Evolutionary conservation across 2,329 filamentous ascomycete genomes (phyloP).

Genomic region (Fusarium tupiense): DNA sequence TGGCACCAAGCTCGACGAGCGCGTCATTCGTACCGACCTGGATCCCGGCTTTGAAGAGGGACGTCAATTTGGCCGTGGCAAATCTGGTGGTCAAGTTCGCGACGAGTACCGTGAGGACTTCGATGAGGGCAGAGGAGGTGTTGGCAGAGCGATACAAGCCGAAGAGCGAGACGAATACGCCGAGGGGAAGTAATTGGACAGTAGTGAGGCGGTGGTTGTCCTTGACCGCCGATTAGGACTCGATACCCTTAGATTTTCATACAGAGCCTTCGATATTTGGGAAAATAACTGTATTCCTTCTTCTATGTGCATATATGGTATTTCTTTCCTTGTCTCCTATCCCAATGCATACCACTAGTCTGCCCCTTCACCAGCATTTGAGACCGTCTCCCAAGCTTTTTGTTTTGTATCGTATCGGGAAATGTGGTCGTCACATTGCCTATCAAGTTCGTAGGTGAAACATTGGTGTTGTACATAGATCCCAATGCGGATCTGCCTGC

Average conservation of each 20-base stretch:
- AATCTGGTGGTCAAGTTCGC: constrained; percentile 94
- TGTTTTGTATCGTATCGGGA: constrained; percentile 10
- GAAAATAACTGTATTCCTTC: constrained; percentile 8
- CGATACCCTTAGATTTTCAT: constrained; percentile 40
- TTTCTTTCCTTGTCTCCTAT: background rate
- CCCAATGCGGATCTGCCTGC: constrained; percentile 26
- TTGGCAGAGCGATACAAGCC: constrained; percentile 77
- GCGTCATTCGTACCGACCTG: constrained; percentile 93
- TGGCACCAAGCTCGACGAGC: constrained; percentile 96
- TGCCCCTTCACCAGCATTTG: constrained; percentile 38
- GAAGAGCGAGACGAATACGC: constrained; percentile 58
- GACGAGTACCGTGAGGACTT: constrained; percentile 98
- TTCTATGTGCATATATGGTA: constrained; percentile 10
- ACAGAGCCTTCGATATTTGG: constrained; percentile 14
- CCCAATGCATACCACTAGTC: constrained; percentile 12
- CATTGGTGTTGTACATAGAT: constrained; percentile 46
- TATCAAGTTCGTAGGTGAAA: constrained; percentile 41
- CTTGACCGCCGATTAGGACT: constrained; percentile 15
- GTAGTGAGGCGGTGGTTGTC: background rate
- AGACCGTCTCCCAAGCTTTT: constrained; percentile 4
- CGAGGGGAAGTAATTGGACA: constrained; percentile 46
- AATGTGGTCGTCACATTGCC: constrained; percentile 32
- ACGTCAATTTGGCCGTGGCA: constrained; percentile 93
- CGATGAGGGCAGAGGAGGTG: constrained; percentile 91
- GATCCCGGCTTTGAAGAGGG: constrained; percentile 97